A percentile compares a stretch with the other conserved stretches of the same genome.
These are phyloP conservation scores for Gracilaria domingensis DNA, from an alignment of 23 red algal genomes.

Conservation along the genomic window DNA sequence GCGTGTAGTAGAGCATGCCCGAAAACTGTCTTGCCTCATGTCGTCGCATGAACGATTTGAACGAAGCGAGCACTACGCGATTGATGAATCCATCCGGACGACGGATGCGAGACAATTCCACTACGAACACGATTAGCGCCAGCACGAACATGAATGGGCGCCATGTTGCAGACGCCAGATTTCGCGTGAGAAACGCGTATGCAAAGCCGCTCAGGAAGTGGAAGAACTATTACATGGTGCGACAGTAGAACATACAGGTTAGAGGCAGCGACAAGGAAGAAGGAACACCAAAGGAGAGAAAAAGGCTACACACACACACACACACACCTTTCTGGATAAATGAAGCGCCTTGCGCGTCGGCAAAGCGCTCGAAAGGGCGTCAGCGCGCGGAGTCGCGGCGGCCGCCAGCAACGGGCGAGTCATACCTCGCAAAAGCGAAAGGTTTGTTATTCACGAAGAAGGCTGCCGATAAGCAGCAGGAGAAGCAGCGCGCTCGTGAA, in stretches of 20 bases:
- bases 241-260: too few relatives aligned
- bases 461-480: too few relatives aligned
- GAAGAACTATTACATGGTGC: conserved; percentile 5
- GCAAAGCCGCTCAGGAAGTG: conserved; percentile 60
- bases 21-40: conserved; percentile 53
- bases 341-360: conserved; percentile 10
- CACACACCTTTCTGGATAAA: conserved; percentile 1
- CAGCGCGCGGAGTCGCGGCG: background rate
- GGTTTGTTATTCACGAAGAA: too few relatives aligned
- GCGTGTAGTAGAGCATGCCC: conserved; percentile 67
- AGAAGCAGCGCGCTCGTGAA: background rate
- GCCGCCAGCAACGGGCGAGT: background rate
- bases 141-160: conserved; percentile 16
- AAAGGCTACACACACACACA: background rate
- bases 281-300: background rate
- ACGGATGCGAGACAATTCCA: conserved; percentile 23
- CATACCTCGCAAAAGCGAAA: background rate
- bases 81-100: conserved; percentile 26
- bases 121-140: background rate
- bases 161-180: conserved; percentile 13
- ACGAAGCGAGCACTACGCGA: conserved; percentile 19
- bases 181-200: conserved; percentile 30
- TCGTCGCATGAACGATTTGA: conserved; percentile 59
- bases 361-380: background rate
- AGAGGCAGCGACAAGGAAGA: too few relatives aligned